Percentiles rank a stretch among this genome's conserved stretches.
Conservation (phyloP, 1,284 basidiomycete genomes). For the Sporisorium iseilematis-ciliati region DNA sequence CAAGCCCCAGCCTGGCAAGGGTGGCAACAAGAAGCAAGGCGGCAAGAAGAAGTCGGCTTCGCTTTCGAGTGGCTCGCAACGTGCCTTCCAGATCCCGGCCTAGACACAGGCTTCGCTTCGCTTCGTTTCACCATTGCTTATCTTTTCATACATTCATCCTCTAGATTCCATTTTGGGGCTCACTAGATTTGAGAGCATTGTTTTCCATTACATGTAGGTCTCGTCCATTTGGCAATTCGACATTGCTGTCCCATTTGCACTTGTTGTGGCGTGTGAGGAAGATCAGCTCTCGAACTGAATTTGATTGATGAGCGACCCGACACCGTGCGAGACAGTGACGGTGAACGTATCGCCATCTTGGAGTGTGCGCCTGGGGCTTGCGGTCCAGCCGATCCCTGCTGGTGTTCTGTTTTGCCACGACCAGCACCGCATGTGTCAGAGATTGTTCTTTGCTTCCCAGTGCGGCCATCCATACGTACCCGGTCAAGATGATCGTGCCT, state of each 20-base stretch:
- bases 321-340: slow-evolving; percentile 70
- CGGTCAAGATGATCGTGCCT: slow-evolving; percentile 62
- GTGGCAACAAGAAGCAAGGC: slow-evolving; percentile 14
- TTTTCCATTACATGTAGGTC: background rate
- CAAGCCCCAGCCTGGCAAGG: slow-evolving; percentile 16
- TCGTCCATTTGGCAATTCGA: background rate
- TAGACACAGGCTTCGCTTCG: background rate
- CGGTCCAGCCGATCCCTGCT: slow-evolving; percentile 70
- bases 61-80: slow-evolving; percentile 41
- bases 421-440: too few species aligned
- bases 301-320: slow-evolving; percentile 72
- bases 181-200: background rate
- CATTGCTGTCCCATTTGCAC: too few species aligned
- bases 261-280: background rate
- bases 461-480: slow-evolving; percentile 7
- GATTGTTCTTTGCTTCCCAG: too few species aligned
- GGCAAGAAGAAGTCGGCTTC: slow-evolving; percentile 27
- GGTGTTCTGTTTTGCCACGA: slow-evolving; percentile 63
- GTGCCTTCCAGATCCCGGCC: slow-evolving; percentile 30
- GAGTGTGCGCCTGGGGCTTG: slow-evolving; percentile 64
- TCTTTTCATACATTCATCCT: background rate
- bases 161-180: background rate
- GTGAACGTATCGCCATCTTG: slow-evolving; percentile 71
- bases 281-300: slow-evolving; percentile 65
- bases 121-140: background rate